These are phyloP conservation scores for Penicillium longicatenatum DNA, from an alignment of 495 filamentous ascomycete genomes.

Conservation along the genomic window DNA sequence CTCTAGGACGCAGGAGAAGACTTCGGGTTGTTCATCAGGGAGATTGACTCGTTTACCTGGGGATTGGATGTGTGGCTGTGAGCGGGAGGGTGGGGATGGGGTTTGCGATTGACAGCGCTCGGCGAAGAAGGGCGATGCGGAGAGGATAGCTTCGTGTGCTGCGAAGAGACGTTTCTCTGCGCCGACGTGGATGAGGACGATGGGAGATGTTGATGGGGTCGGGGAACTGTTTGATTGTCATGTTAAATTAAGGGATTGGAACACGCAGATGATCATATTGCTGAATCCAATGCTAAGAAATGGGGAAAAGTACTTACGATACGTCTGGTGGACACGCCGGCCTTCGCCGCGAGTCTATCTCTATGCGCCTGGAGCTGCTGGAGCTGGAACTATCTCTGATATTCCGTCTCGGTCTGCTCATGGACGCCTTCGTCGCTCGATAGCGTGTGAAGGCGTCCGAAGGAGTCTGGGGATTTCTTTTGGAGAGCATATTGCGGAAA, in stretches of 20 bases:
- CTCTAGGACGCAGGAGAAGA: slow-evolving; percentile 88
- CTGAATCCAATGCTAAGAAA: background rate
- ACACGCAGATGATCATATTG: background rate
- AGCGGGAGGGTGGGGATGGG: slow-evolving; percentile 18
- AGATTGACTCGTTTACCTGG: slow-evolving; percentile 70
- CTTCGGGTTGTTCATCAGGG: slow-evolving; percentile 83
- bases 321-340: slow-evolving; percentile 38
- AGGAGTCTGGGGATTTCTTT: slow-evolving; percentile 29
- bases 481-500: slow-evolving; percentile 33
- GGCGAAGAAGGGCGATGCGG: slow-evolving; percentile 75
- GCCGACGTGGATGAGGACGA: slow-evolving; percentile 80
- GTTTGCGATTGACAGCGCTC: slow-evolving; percentile 24
- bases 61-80: slow-evolving; percentile 17
- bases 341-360: slow-evolving; percentile 32
- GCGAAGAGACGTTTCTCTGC: slow-evolving; percentile 81
- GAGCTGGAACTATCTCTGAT: slow-evolving; percentile 26
- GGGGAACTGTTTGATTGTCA: slow-evolving; percentile 3
- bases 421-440: slow-evolving; percentile 43
- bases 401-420: slow-evolving; percentile 14
- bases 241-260: slow-evolving; percentile 4
- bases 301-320: slow-evolving; percentile 35
- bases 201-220: slow-evolving; percentile 65
- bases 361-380: slow-evolving; percentile 29
- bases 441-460: slow-evolving; percentile 49
- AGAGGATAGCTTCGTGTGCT: slow-evolving; percentile 84